Evolutionary conservation across 257 asterid genomes (phyloP), one percentile per base, ranked within the genome.

Genomic region (Verbena officinalis): DNA sequence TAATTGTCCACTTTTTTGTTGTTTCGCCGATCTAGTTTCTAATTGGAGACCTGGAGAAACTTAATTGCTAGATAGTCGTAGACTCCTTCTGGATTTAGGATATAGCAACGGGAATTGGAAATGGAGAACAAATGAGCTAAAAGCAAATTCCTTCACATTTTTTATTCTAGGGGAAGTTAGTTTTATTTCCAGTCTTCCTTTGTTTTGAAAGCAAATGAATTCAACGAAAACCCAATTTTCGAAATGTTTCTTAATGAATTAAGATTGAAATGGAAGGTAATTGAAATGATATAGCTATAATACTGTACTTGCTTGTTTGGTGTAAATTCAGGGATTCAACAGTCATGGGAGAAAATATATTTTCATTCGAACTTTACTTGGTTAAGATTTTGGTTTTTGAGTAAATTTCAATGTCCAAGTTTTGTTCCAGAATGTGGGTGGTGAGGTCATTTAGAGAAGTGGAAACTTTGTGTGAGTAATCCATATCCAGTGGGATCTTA

Each of bases 11-110:
- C 0, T 17, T 24, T n/a, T 60, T 33, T 34, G 31, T 53, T 21
- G 33, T 45, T 65, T 61, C 62, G 22, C 22, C 22, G 64, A 57
- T n/a, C n/a, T 53, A 2, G 16, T 36, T 42, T 62, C 21, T 68
- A 21, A 62, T 30, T 64, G 52, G 15, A 13, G 20, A 23, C 34
- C 52, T 46, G 51, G 40, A 2, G 19, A 58, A 55, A 51, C 15
- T 33, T 42, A 55, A 52, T 33, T 43, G 22, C 50, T 63, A 16
- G 46, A 56, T 62, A 21, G 27, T 45, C 23, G 44, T 17, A 8
- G 19, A n/a, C 43, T 54, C 50, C 52, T 36, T 23, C 10, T 24
- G 24, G 59, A 22, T 13, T 31, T 17, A 11, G 45, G 60, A 60
- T 60, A 42, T 44, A 15, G 36, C 46, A 9, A 6, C 3, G 21